Evolutionary conservation across 2,329 filamentous ascomycete genomes (phyloP).

Genomic region (Parafenestella ontariensis): DNA sequence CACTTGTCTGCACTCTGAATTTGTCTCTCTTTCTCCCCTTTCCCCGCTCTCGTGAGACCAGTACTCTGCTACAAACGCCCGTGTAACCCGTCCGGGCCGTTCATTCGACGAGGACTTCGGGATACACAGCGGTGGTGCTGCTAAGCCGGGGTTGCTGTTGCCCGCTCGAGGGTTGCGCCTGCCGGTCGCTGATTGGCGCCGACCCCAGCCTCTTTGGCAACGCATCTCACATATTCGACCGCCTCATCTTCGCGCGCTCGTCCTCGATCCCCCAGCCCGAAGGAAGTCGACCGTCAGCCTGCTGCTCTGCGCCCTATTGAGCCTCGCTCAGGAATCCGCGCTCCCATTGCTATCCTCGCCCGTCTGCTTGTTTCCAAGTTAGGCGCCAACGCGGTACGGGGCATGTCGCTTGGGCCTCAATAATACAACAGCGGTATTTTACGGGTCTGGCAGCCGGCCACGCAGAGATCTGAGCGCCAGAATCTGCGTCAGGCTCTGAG

Average conservation of each 20-base stretch:
- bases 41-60: slow-evolving; percentile 24
- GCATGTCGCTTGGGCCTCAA: slow-evolving; percentile 40
- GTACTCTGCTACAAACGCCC: slow-evolving; percentile 14
- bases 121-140: slow-evolving; percentile 5
- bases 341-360: slow-evolving; percentile 15
- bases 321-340: slow-evolving; percentile 14
- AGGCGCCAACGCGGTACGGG: slow-evolving; percentile 30
- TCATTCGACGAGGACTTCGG: slow-evolving; percentile 1
- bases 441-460: background rate
- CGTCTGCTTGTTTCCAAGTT: slow-evolving; percentile 15
- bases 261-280: slow-evolving; percentile 1
- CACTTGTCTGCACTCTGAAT: background rate
- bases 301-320: slow-evolving; percentile 24
- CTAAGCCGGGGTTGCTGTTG: slow-evolving; percentile 8
- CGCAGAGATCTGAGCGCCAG: slow-evolving; percentile 9
- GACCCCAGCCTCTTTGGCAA: slow-evolving; percentile 11
- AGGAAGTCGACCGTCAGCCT: slow-evolving; percentile 17
- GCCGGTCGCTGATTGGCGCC: slow-evolving; percentile 18
- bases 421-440: slow-evolving; percentile 15
- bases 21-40: background rate
- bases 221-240: slow-evolving; percentile 21
- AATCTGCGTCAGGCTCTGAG: slow-evolving; percentile 7
- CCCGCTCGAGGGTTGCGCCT: background rate
- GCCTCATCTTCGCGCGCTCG: slow-evolving; percentile 20
- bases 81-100: slow-evolving; percentile 14